Conservation (phyloP, 2,329 filamentous ascomycete species). For the Decorospora gaudefroyi region DNA sequence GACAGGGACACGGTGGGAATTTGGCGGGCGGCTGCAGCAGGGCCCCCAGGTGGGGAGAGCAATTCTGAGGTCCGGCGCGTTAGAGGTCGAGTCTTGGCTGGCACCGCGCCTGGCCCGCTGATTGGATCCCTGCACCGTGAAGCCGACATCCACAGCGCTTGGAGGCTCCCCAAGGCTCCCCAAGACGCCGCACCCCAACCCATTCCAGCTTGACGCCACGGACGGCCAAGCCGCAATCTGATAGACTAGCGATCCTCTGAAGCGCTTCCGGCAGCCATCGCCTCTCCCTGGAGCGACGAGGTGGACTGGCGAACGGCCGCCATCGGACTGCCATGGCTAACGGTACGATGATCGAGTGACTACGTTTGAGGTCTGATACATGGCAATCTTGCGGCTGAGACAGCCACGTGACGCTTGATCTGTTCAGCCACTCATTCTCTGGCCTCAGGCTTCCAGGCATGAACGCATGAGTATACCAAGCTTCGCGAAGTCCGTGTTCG, state of each 20-base stretch:
- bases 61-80: constrained; percentile 46
- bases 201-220: constrained; percentile 37
- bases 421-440: constrained; percentile 28
- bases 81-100: constrained; percentile 43
- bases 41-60: constrained; percentile 43
- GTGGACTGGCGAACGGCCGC: constrained; percentile 18
- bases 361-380: constrained; percentile 48
- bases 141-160: constrained; percentile 43
- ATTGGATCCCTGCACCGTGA: constrained; percentile 39
- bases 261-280: constrained; percentile 19
- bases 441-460: constrained; percentile 35
- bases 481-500: constrained; percentile 38
- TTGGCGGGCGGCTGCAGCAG: constrained; percentile 46
- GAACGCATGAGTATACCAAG: constrained; percentile 42
- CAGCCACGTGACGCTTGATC: constrained; percentile 41
- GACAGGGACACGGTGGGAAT: constrained; percentile 38
- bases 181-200: constrained; percentile 31
- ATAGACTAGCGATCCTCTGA: constrained; percentile 16
- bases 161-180: constrained; percentile 20
- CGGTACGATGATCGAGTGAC: constrained; percentile 22
- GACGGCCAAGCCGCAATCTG: constrained; percentile 25
- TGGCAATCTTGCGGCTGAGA: constrained; percentile 41
- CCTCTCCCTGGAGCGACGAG: constrained; percentile 9
- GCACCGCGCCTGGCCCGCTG: constrained; percentile 28
- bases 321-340: constrained; percentile 13